phyloP scores from a whole-genome alignment of 1,284 basidiomycete species.

The Puccinia horiana region DNA sequence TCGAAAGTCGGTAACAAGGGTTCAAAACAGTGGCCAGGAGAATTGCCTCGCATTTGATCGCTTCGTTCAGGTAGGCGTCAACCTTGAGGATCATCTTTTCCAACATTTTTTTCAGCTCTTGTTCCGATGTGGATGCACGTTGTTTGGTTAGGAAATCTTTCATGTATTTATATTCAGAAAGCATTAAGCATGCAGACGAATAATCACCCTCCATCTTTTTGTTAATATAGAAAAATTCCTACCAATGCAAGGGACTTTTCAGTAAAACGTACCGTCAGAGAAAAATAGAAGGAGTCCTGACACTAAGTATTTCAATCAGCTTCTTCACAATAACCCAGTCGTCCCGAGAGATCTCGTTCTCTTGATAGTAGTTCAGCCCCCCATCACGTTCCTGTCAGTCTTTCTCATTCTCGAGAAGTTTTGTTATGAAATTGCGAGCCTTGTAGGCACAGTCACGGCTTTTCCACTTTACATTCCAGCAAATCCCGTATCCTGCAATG shows the following conservation, averaged over 20 bases:
- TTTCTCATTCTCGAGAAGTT: neutral
- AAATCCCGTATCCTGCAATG: neutral
- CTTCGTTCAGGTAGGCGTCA: neutral
- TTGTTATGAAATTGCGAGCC: neutral
- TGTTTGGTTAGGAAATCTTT: neutral
- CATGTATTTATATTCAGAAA: neutral
- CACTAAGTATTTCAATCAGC: neutral
- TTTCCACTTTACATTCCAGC: neutral
- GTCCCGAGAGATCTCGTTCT: neutral
- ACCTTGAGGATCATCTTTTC: neutral
- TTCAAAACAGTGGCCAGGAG: neutral
- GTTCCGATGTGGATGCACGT: neutral
- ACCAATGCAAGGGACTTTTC: neutral
- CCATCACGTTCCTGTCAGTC: neutral
- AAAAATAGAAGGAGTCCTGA: too few species aligned
- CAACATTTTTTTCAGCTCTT: neutral
- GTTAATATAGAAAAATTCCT: neutral
- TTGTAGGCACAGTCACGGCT: neutral
- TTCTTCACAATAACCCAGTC: neutral
- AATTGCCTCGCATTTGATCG: neutral
- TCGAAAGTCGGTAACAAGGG: neutral
- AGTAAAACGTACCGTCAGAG: neutral
- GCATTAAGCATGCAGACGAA: neutral
- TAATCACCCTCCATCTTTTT: neutral
- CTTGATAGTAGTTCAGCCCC: neutral